A percentile compares a stretch with the other conserved stretches of the same genome.
These are phyloP conservation scores for Xylogone sp. DNA, from an alignment of 2,329 filamentous ascomycete species.

Conservation along the genomic window DNA sequence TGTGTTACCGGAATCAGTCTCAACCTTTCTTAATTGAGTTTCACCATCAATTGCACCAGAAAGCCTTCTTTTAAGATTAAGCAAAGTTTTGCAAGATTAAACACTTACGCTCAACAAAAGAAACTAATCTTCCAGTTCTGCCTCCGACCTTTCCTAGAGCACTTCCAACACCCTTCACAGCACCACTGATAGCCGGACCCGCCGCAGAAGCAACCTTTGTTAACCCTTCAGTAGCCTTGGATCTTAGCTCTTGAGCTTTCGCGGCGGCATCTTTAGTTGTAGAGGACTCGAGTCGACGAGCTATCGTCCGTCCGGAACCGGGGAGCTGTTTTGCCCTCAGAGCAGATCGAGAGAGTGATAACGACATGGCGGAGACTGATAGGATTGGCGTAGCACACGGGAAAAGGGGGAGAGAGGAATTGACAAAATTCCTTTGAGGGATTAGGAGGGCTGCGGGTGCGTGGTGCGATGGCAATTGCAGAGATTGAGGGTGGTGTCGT, in stretches of 20 bases:
- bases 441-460: conserved; percentile 8
- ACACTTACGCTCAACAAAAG: conserved; percentile 79
- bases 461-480: conserved; percentile 22
- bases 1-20: conserved; percentile 33
- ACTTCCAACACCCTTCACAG: conserved; percentile 62
- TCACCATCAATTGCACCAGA: neutral
- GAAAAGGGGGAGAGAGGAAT: conserved; percentile 13
- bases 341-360: conserved; percentile 25
- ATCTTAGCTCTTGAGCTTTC: conserved; percentile 39
- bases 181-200: conserved; percentile 70
- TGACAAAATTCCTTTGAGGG: conserved; percentile 8
- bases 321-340: conserved; percentile 11
- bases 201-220: conserved; percentile 78
- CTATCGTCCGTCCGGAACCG: conserved; percentile 8
- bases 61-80: neutral
- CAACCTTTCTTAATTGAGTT: neutral
- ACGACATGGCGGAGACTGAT: conserved; percentile 24
- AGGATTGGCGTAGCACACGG: no score
- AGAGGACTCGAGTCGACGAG: conserved; percentile 60
- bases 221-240: conserved; percentile 78
- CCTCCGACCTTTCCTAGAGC: conserved; percentile 77
- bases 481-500: conserved; percentile 14
- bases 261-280: conserved; percentile 41
- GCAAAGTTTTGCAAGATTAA: neutral
- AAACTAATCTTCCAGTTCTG: conserved; percentile 73